Evolutionary conservation across 2,329 filamentous ascomycete genomes (phyloP), one percentile per base, ranked within the genome.

Genomic region (Hysterium pulicare): DNA sequence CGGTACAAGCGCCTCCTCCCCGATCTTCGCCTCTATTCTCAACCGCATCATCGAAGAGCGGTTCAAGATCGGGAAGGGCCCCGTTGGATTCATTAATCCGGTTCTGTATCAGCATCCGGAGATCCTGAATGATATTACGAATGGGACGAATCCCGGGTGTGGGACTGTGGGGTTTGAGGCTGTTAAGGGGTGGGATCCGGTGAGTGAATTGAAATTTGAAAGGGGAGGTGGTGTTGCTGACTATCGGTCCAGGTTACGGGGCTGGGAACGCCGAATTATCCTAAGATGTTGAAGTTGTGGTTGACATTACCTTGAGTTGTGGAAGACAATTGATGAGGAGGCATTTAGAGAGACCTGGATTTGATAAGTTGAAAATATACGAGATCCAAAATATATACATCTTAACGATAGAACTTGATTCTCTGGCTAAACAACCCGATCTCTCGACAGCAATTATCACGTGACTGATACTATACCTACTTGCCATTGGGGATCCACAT

Each of bases 1-100:
- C 38, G 78, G 77, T 11, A 81, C 78, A 0, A 76, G 72, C 38
- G 72, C 75, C 8, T 70, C 70, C 2, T 56, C 71, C 23, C 77
- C 77, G 1, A 71, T 75, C 1, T 72, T 73, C 48, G 73, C 69
- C 0, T 59, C 70, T 0, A 66, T 77, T 28, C 51, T 79, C 20
- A 78, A 72, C 1, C 53, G 76, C 16, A 61, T 72, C 52, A 72
- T 71, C 42, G 61, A 71, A 43, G 66, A 59, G n/a, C 51, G 68
- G n/a, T 41, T 60, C 28, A 48, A 58, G 28, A 33, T 44, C n/a
- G 67, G 66, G 17, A 72, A 71, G 55, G 51, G 58, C 13, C 47
- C 60, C 13, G 55, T 72, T 8, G 70, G 70, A 7, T 71, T 72
- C 51, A 50, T 70, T 39, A 71, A 71, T 38, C 69, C 69, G 1